Percentiles rank a stretch among this genome's conserved stretches.
Conservation (phyloP, 1,284 basidiomycete species). For the Cronartium quercuum region DNA sequence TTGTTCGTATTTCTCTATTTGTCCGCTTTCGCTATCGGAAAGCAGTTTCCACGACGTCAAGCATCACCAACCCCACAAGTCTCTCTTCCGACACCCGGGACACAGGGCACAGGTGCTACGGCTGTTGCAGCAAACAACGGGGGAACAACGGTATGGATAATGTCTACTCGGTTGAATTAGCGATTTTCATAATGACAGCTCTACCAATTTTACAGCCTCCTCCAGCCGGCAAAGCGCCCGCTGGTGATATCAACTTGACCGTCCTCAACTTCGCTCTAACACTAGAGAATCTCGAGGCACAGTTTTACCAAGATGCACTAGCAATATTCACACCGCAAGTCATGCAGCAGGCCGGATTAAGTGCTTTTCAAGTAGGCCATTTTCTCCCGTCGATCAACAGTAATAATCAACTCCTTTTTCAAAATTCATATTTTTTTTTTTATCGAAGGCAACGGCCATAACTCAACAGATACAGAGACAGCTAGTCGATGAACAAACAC, state of each 20-base stretch:
- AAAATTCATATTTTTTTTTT: background rate
- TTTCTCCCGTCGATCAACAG: background rate
- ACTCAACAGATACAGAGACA: slow-evolving; percentile 27
- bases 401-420: background rate
- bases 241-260: slow-evolving; percentile 21
- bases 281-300: slow-evolving; percentile 26
- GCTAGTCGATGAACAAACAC: slow-evolving; percentile 20
- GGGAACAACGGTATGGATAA: background rate
- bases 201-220: background rate
- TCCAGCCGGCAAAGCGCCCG: background rate
- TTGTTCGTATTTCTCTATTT: background rate
- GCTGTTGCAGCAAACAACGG: background rate
- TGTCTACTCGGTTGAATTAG: too few species aligned
- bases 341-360: slow-evolving; percentile 28
- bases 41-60: background rate
- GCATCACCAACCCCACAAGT: too few species aligned
- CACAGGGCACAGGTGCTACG: background rate
- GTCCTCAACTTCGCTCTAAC: slow-evolving; percentile 31
- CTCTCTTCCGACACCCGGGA: background rate
- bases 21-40: background rate
- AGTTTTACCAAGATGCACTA: slow-evolving; percentile 31
- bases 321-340: slow-evolving; percentile 19
- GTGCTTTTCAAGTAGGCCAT: slow-evolving; percentile 22
- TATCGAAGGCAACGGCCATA: slow-evolving; percentile 19
- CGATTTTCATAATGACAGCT: too few species aligned